Conservation (phyloP, 1,284 basidiomycete genomes). For the Boletellus sp. region DNA sequence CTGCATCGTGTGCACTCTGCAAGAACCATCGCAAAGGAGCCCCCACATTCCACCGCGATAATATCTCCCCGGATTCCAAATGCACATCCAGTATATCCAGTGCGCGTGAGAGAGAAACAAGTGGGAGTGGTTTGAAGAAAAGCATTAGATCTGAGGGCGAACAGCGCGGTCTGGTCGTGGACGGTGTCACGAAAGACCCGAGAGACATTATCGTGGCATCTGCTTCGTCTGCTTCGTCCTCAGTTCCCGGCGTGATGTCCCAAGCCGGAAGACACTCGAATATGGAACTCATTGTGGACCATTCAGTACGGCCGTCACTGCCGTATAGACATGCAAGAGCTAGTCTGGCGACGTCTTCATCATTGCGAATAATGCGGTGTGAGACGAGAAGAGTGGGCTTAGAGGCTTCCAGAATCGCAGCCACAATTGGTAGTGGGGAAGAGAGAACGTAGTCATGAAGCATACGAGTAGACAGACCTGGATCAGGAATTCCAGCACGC, state of each 20-base stretch:
- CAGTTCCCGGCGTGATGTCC: constrained; percentile 58
- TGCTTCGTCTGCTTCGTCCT: constrained; percentile 66
- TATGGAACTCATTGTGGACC: constrained; percentile 82
- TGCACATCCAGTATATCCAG: constrained; percentile 91
- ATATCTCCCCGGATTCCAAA: constrained; percentile 88
- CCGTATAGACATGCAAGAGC: constrained; percentile 90
- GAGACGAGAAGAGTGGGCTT: constrained; percentile 76
- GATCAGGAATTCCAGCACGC: constrained; percentile 68
- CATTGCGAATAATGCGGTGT: constrained; percentile 74
- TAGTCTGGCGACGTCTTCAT: constrained; percentile 80
- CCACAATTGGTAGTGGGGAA: constrained; percentile 62
- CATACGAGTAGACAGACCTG: constrained; percentile 55
- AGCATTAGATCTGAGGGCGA: constrained; percentile 70
- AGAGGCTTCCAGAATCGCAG: constrained; percentile 81
- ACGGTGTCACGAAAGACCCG: constrained; percentile 74
- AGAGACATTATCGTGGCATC: constrained; percentile 80
- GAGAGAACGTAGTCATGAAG: constrained; percentile 73
- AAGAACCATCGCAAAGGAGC: constrained; percentile 83
- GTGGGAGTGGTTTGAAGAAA: constrained; percentile 79
- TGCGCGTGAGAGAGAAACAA: constrained; percentile 71
- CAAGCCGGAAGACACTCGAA: constrained; percentile 94
- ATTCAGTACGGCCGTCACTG: constrained; percentile 64
- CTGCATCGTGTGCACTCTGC: constrained; percentile 62
- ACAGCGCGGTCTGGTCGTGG: constrained; percentile 54
- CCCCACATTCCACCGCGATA: constrained; percentile 81